phyloP scores from a whole-genome alignment of 2,329 filamentous ascomycete genomes.

The Plenodomus tracheiphilus region DNA sequence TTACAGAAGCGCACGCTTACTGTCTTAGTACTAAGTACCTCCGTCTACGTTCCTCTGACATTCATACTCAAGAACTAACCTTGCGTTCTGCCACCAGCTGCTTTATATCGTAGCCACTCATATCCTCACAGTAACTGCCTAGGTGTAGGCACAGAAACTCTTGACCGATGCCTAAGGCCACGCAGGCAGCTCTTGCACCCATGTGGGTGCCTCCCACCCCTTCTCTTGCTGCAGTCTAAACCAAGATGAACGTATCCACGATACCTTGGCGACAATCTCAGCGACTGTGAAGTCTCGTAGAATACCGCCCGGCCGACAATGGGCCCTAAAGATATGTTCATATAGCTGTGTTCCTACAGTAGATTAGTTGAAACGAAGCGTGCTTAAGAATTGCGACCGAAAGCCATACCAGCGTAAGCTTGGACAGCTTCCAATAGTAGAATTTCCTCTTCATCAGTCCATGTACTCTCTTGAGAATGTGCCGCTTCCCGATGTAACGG shows the following conservation, averaged over 20 bases:
- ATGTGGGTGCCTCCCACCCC: conserved; percentile 26
- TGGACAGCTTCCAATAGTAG: conserved; percentile 40
- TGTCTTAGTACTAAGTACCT: too few relatives aligned
- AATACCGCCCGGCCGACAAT: conserved; percentile 27
- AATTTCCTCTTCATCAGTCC: conserved; percentile 35
- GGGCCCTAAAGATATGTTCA: conserved; percentile 29
- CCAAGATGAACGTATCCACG: conserved; percentile 21
- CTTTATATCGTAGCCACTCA: too few relatives aligned
- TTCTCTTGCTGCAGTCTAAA: conserved; percentile 16
- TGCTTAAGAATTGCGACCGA: not conserved
- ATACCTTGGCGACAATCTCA: conserved; percentile 32
- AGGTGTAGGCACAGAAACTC: too few relatives aligned
- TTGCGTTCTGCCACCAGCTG: too few relatives aligned
- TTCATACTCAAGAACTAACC: too few relatives aligned
- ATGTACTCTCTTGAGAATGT: conserved; percentile 20
- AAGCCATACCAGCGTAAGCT: conserved; percentile 28
- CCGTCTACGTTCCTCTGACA: too few relatives aligned
- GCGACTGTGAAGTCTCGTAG: conserved; percentile 34
- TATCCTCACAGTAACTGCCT: too few relatives aligned
- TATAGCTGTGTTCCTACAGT: conserved; percentile 28
- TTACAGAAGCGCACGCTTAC: too few relatives aligned
- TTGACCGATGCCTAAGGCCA: conserved; percentile 21
- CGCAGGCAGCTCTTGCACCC: conserved; percentile 33
- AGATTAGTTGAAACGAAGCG: not conserved
- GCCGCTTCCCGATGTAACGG: conserved; percentile 12